A percentile compares a stretch with the other conserved stretches of the same genome.
Conservation (phyloP, 345 rosid genomes). For the Moringa oleifera region DNA sequence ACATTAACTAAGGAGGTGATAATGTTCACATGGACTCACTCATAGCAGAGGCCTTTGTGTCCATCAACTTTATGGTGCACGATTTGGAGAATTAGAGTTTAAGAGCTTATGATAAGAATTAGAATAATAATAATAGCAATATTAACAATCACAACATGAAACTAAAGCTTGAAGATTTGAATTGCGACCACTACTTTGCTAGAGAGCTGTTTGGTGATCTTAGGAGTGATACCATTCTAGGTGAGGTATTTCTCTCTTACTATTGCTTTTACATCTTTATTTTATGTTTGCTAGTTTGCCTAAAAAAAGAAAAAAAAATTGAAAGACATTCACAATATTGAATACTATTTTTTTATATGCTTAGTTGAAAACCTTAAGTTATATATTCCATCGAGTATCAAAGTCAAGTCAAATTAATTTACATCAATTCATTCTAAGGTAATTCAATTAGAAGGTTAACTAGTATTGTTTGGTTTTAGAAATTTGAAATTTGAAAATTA, state of each 20-base stretch:
- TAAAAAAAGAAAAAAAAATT: not conserved
- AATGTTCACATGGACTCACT: constrained; percentile 44
- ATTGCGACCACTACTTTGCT: constrained; percentile 89
- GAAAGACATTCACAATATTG: not conserved
- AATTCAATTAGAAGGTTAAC: too few relatives aligned
- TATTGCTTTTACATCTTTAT: not conserved
- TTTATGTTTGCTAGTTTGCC: not conserved
- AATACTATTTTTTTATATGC: too few relatives aligned
- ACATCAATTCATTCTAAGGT: too few relatives aligned
- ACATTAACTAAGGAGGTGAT: constrained; percentile 26
- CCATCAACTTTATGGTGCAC: constrained; percentile 58
- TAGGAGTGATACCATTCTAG: constrained; percentile 53
- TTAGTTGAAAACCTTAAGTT: too few relatives aligned
- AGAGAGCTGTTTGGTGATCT: constrained; percentile 82
- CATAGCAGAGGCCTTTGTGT: constrained; percentile 29
- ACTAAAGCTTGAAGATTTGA: constrained; percentile 61
- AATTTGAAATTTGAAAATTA: too few relatives aligned
- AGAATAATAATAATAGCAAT: not conserved
- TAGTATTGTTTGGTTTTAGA: too few relatives aligned
- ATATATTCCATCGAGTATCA: too few relatives aligned
- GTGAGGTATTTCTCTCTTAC: constrained; percentile 48
- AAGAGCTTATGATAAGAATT: constrained; percentile 20
- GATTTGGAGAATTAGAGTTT: constrained; percentile 67
- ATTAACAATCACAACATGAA: too few relatives aligned
- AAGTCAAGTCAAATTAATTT: too few relatives aligned